phyloP scores from a whole-genome alignment of 2,329 filamentous ascomycete species.

The Phaeosphaeria sp. region DNA sequence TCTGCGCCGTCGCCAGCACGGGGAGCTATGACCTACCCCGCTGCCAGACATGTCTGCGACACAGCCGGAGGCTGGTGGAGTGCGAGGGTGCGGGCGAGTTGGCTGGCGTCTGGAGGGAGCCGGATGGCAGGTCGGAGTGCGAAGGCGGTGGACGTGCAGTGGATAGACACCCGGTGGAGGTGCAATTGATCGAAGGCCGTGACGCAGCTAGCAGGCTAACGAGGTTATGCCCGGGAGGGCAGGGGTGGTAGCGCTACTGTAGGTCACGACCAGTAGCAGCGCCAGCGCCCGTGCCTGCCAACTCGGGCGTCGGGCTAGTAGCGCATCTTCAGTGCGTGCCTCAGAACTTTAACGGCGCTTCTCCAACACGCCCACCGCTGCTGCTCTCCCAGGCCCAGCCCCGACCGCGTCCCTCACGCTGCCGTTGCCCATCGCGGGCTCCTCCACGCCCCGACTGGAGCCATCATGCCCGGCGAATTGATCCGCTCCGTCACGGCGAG shows the following conservation, averaged over 20 bases:
- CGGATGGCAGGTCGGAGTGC: slow-evolving; percentile 6
- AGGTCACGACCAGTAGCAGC: background rate
- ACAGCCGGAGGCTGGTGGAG: slow-evolving; percentile 7
- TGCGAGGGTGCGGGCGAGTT: background rate
- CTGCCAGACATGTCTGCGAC: slow-evolving; percentile 60
- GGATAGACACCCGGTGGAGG: background rate
- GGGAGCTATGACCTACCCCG: slow-evolving; percentile 50
- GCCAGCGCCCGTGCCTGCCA: slow-evolving; percentile 17
- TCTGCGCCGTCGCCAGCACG: slow-evolving; percentile 16
- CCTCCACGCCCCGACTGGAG: slow-evolving; percentile 35
- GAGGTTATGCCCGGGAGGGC: background rate
- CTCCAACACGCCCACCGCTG: background rate
- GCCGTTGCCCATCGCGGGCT: slow-evolving; percentile 40
- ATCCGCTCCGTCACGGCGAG: slow-evolving; percentile 46
- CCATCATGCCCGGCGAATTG: slow-evolving; percentile 54
- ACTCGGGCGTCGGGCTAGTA: slow-evolving; percentile 4
- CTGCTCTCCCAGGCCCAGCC: slow-evolving; percentile 31
- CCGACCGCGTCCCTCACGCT: slow-evolving; percentile 23
- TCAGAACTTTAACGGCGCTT: background rate
- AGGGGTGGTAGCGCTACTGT: background rate
- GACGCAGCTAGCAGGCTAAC: background rate
- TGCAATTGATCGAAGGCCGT: background rate
- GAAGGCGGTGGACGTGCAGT: background rate
- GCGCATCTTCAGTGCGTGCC: background rate
- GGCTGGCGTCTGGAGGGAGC: background rate